Evolutionary conservation across 2,329 filamentous ascomycete species (phyloP), one percentile per base, ranked within the genome.

Genomic region (Pseudopyrenochaeta lycopersici): DNA sequence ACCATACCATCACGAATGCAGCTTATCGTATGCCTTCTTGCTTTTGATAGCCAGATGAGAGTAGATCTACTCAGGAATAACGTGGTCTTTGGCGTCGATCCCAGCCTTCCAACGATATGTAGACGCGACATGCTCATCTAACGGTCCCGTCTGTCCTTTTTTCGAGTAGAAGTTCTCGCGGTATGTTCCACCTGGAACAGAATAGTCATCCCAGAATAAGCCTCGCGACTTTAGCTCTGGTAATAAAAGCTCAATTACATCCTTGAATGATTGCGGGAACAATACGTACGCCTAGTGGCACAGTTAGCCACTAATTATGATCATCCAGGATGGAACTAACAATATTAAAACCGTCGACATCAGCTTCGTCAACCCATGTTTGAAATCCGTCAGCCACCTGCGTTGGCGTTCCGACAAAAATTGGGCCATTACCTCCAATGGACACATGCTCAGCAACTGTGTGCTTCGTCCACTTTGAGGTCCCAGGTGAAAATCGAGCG

Each of bases 301-400:
- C 49, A 31, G 31, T 52, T 43, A 54, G 17, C 33, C 7, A 31
- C 7, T 11, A 17, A 1, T 6, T 7, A 30, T 11, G 12, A 15
- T 7, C 3, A 7, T 7, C n/a, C 10, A 14, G 14, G 12, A 40
- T 10, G 11, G 11, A 35, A 73, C 84, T 77, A 69, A 87, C 87
- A 70, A 91, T 82, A 67, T 92, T 92, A 74, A 92, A 92, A 0
- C 89, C 89, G 66, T 91, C 89, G 1, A 91, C 83, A 60, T 90
- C 89, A 0, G 86, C 88, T 68, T 90, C 88, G 5, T 78, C 66
- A 0, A 90, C 78, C 88, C 89, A 91, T 0, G 78, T 74, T 73
- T 91, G 86, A 50, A 92, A 79, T 38, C 83, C 81, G 67, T 91
- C 88, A 0, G 87, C 89, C 1, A 91, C 87, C 59, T 85, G 83